phyloP scores from a whole-genome alignment of 2,329 filamentous ascomycete genomes.

The Massarina eburnea region DNA sequence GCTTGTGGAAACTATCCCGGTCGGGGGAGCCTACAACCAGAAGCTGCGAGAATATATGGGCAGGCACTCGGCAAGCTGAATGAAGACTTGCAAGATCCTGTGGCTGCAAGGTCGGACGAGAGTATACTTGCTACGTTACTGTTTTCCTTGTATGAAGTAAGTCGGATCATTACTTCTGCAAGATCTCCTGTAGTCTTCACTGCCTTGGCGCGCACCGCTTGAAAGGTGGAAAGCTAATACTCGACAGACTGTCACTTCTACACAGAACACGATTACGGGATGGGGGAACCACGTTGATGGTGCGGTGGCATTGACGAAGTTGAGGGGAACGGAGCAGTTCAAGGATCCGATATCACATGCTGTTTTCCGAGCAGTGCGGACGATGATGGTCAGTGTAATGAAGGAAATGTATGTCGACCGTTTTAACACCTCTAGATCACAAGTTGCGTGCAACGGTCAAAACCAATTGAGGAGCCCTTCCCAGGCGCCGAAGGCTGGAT shows the following conservation, averaged over 20 bases:
- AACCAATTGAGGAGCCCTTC: conserved; percentile 40
- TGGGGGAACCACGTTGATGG: conserved; percentile 47
- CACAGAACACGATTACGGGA: conserved; percentile 38
- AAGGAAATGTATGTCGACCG: not conserved
- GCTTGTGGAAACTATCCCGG: conserved; percentile 43
- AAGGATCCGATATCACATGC: conserved; percentile 39
- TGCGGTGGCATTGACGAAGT: conserved; percentile 42
- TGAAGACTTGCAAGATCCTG: conserved; percentile 39
- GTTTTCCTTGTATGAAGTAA: conserved; percentile 47
- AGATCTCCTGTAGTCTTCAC: conserved; percentile 17
- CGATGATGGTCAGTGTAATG: conserved; percentile 41
- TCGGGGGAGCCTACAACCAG: conserved; percentile 31
- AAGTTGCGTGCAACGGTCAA: conserved; percentile 42
- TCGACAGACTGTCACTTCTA: conserved; percentile 41
- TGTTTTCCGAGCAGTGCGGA: conserved; percentile 45
- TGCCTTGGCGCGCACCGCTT: conserved; percentile 5
- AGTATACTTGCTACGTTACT: conserved; percentile 43
- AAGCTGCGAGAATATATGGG: conserved; percentile 41
- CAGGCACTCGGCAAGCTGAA: conserved; percentile 42
- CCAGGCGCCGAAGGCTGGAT: conserved; percentile 40
- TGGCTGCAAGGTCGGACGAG: conserved; percentile 40
- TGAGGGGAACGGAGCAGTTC: conserved; percentile 43
- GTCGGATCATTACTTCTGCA: conserved; percentile 20
- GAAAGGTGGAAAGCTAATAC: conserved; percentile 15
- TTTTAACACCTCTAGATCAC: conserved; percentile 34